These are phyloP conservation scores for Thelephora aurantiotincta DNA, from an alignment of 768 basidiomycete species.

Conservation along the genomic window DNA sequence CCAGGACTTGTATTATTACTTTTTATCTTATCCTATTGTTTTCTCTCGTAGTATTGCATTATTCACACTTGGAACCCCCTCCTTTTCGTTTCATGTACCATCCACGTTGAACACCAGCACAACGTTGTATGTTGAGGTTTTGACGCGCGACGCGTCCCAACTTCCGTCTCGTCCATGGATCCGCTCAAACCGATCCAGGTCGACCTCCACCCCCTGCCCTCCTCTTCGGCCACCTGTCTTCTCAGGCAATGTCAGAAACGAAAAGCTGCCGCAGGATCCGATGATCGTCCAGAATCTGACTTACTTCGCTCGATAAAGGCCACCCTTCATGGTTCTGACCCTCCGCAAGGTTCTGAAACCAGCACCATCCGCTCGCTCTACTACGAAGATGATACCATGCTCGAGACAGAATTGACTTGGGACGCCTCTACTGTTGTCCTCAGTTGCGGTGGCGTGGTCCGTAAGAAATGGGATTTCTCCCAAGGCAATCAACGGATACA, in stretches of 20 bases:
- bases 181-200: background rate
- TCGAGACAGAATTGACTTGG: constrained; percentile 53
- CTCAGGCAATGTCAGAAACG: background rate
- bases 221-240: background rate
- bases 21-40: background rate
- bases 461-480: constrained; percentile 62
- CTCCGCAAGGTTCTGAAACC: background rate
- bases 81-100: too few relatives aligned
- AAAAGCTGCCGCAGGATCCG: background rate
- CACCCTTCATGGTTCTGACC: background rate
- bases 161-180: background rate
- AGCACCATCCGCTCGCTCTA: constrained; percentile 7
- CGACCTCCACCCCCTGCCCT: background rate
- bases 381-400: background rate
- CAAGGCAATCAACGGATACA: constrained; percentile 61
- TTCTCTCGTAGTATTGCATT: background rate
- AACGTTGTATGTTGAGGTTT: too few relatives aligned
- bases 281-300: background rate
- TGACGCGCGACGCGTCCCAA: background rate
- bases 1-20: background rate
- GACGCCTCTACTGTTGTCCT: constrained; percentile 47
- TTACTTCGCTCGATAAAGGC: background rate
- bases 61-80: too few relatives aligned
- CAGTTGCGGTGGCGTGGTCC: constrained; percentile 52
- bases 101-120: too few relatives aligned